phyloP scores from a whole-genome alignment of 177 flowering plant genomes.

The Tripterygium wilfordii region DNA sequence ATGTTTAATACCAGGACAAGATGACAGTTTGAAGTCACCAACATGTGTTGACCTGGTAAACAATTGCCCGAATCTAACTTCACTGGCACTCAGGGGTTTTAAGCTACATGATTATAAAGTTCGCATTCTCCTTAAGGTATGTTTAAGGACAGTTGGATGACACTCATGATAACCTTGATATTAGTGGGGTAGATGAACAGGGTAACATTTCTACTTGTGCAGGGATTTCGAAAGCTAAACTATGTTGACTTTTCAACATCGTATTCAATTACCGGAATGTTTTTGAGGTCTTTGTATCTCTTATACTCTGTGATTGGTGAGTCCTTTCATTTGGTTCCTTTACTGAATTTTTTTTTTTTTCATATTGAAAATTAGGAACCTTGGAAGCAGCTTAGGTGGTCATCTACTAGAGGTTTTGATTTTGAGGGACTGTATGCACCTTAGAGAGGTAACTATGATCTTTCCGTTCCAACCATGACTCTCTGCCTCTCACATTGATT shows the following conservation, averaged over 20 bases:
- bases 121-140: constrained; percentile 74
- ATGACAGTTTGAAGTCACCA: constrained; percentile 75
- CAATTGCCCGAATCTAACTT: constrained; percentile 65
- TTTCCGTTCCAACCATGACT: too few relatives aligned
- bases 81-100: constrained; percentile 87
- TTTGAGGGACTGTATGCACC: constrained; percentile 92
- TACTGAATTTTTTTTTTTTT: constrained; percentile 1
- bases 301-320: neutral
- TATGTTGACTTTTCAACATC: constrained; percentile 80
- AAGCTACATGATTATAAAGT: constrained; percentile 74
- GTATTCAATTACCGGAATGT: constrained; percentile 71
- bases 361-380: constrained; percentile 37
- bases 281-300: constrained; percentile 55
- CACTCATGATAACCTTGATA: too few relatives aligned
- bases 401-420: constrained; percentile 61
- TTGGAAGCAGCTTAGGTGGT: constrained; percentile 46
- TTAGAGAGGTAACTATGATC: constrained; percentile 50
- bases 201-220: too few relatives aligned
- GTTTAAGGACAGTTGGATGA: neutral
- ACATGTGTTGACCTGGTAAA: constrained; percentile 70
- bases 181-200: too few relatives aligned
- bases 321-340: neutral
- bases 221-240: constrained; percentile 78
- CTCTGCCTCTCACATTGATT: neutral
- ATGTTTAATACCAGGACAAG: constrained; percentile 55